Evolutionary conservation across 805 yeast genomes (phyloP).

Genomic region (Wickerhamomyces pijperi): DNA sequence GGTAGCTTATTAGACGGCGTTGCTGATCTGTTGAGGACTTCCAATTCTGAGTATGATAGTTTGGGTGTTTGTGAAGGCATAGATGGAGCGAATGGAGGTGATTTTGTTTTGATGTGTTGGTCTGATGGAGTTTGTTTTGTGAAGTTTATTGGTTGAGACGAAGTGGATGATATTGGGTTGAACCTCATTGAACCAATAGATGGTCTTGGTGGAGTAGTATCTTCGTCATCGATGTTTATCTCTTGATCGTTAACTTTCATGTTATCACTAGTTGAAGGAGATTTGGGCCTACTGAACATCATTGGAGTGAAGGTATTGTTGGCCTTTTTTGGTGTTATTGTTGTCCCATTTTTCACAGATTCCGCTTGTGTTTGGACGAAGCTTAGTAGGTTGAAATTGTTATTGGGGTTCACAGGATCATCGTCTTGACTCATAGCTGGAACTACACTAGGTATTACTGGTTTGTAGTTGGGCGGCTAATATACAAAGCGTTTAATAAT

Average conservation of each 20-base stretch:
- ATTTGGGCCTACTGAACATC: constrained; percentile 1
- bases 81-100: background rate
- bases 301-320: background rate
- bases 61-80: background rate
- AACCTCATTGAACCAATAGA: background rate
- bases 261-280: background rate
- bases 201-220: too few relatives aligned
- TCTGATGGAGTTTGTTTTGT: background rate
- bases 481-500: too few relatives aligned
- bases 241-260: constrained; percentile 7
- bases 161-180: constrained; percentile 2
- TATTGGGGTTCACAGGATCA: background rate
- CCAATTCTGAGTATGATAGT: background rate
- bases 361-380: constrained; percentile 2
- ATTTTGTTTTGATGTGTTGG: background rate
- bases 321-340: background rate
- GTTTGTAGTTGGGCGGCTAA: too few relatives aligned
- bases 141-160: background rate
- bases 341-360: background rate
- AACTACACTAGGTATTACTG: too few relatives aligned
- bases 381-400: constrained; percentile 6
- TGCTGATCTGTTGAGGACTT: constrained; percentile 15
- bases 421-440: background rate
- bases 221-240: constrained; percentile 2
- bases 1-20: constrained; percentile 1